Conservation (phyloP, 208 protist species). For the Acanthamoeba rhysodes region DNA sequence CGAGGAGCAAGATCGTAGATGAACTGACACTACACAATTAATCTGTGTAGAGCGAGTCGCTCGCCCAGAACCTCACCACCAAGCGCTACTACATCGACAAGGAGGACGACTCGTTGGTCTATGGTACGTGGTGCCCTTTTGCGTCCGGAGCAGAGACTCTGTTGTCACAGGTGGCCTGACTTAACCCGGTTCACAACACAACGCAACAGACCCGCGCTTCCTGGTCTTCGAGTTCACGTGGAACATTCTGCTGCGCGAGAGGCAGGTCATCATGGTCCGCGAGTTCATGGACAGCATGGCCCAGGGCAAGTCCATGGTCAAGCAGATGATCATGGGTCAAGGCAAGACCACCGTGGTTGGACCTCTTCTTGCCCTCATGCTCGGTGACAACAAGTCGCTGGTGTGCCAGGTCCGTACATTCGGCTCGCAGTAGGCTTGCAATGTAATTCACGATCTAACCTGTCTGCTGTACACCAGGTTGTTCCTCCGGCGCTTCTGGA, state of each 20-base stretch:
- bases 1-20: neutral
- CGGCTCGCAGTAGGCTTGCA: no score
- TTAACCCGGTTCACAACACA: neutral
- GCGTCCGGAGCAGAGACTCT: no score
- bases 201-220: constrained; percentile 88
- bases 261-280: constrained; percentile 95
- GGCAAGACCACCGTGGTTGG: constrained; percentile 97
- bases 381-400: constrained; percentile 95
- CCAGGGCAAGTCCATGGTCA: constrained; percentile 91
- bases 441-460: no score
- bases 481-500: constrained; percentile 96
- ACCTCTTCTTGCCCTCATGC: constrained; percentile 95
- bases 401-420: constrained; percentile 89
- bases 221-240: constrained; percentile 96
- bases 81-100: constrained; percentile 71
- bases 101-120: constrained; percentile 23
- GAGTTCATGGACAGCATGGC: constrained; percentile 92
- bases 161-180: no score
- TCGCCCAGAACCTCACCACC: constrained; percentile 71
- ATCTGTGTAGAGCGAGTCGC: constrained; percentile 58
- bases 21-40: neutral
- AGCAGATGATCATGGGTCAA: constrained; percentile 98
- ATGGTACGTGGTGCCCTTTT: neutral
- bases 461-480: constrained; percentile 77
- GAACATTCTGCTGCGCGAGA: constrained; percentile 94